A percentile compares a stretch with the other conserved stretches of the same genome.
Evolutionary conservation across 2,329 filamentous ascomycete species (phyloP).

Genomic region (Triangularia verruculosa): DNA sequence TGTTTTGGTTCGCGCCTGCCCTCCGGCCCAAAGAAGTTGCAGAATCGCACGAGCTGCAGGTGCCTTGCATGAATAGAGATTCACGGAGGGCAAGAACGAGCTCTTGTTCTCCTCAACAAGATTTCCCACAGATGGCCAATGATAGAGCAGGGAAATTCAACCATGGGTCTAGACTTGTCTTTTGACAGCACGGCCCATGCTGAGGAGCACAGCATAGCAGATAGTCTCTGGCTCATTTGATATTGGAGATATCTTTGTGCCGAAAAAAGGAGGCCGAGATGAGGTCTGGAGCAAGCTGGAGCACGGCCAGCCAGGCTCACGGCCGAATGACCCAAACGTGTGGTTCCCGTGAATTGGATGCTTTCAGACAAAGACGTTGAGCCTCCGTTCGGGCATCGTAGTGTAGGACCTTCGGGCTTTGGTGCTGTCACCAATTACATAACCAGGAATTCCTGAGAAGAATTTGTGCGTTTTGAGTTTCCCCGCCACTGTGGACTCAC

Average conservation of each 20-base stretch:
- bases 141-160: background rate
- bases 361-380: background rate
- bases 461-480: background rate
- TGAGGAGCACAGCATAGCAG: background rate
- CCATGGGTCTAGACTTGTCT: background rate
- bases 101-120: background rate
- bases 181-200: background rate
- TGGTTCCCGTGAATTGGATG: background rate
- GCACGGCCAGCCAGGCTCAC: background rate
- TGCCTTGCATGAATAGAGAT: background rate
- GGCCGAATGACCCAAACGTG: background rate
- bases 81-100: background rate
- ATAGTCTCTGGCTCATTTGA: background rate
- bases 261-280: background rate
- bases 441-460: background rate
- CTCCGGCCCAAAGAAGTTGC: background rate
- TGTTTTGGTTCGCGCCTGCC: background rate
- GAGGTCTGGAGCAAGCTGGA: background rate
- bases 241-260: background rate
- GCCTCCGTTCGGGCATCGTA: background rate
- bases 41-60: background rate
- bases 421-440: background rate
- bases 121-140: background rate
- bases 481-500: background rate
- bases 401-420: background rate